These are phyloP conservation scores for Colletotrichum sp. DNA, from an alignment of 2,329 filamentous ascomycete species.

Conservation along the genomic window DNA sequence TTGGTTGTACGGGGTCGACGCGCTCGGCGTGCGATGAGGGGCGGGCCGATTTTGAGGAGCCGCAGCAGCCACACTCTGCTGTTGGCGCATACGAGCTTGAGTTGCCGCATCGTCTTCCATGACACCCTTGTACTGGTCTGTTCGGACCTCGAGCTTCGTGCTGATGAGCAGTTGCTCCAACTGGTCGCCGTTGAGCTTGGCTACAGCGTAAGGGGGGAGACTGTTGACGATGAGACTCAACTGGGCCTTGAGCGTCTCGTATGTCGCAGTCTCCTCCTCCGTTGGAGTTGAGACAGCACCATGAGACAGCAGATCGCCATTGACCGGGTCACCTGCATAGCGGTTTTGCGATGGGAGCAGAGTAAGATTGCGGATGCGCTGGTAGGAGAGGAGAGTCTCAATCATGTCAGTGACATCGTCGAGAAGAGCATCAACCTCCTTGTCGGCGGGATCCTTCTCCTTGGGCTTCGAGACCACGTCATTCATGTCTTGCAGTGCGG, in stretches of 20 bases:
- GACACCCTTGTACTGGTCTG: conserved; percentile 75
- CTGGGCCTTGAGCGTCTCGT: conserved; percentile 78
- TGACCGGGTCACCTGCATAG: conserved; percentile 65
- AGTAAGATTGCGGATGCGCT: conserved; percentile 77
- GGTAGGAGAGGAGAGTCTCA: conserved; percentile 78
- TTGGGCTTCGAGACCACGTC: conserved; percentile 55
- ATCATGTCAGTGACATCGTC: conserved; percentile 78
- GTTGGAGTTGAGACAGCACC: conserved; percentile 72
- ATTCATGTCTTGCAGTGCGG: conserved; percentile 49
- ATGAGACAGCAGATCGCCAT: conserved; percentile 71
- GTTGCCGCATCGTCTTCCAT: conserved; percentile 79
- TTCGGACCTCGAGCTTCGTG: conserved; percentile 76
- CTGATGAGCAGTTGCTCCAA: conserved; percentile 84
- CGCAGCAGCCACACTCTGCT: conserved; percentile 32
- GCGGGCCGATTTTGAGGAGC: conserved; percentile 30
- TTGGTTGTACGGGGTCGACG: conserved; percentile 47
- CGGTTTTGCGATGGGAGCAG: conserved; percentile 69
- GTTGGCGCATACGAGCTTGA: conserved; percentile 53
- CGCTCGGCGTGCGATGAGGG: conserved; percentile 43
- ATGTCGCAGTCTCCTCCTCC: conserved; percentile 65
- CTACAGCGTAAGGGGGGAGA: conserved; percentile 83
- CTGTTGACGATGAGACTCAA: conserved; percentile 75
- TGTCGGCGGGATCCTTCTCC: conserved; percentile 17
- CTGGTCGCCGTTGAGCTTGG: conserved; percentile 85
- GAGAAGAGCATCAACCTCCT: conserved; percentile 49